Base-by-base conservation (phyloP, 2,329 filamentous ascomycete genomes). In the Fusarium praegraminearum region DNA sequence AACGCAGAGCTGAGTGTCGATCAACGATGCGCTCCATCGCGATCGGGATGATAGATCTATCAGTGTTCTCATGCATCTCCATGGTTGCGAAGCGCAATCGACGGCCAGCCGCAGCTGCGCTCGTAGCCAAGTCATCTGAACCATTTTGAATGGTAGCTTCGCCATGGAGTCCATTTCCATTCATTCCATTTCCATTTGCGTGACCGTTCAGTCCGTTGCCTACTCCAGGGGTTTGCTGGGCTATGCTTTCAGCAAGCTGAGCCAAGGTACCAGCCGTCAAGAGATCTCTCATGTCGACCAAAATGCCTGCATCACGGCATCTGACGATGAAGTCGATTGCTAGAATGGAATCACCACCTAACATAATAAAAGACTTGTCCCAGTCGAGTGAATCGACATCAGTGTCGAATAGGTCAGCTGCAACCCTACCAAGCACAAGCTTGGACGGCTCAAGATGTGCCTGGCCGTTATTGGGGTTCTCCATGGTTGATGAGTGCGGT, bases 341-440 rank as follows among this genome's bases (percentile, higher is more conserved):
- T 53, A 53, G 50, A 53, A 53, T 53, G 50, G 50, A 53, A 53
- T 53, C 50, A 53, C 50, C 50, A 53, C 50, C 50, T 15, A 53
- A 24, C 50, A 53, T 53, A 15, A 53, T 53, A n/a, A 53, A 53
- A 11, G 50, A 53, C 36, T 53, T 53, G 36, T 41, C 50, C 50
- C 50, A 53, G n/a, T 53, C 50, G 20, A 53, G 36, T 33, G 50
- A 53, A 22, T 53, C 50, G 50, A 33, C 26, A 53, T 53, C 36
- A 43, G 50, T 53, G 36, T 53, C 50, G 50, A 53, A 53, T 33
- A 53, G 36, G 26, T 53, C 50, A 33, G 50, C 50, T 53, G 50
- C 50, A 22, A 53, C 50, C 36, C 10, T 53, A 41, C 50, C 50
- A 53, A 53, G 36, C 50, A 53, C 50, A 53, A 53, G 50, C 50